phyloP scores from a whole-genome alignment of 202 grass and related monocot species.

The Schoenoplectus tabernaemontani region DNA sequence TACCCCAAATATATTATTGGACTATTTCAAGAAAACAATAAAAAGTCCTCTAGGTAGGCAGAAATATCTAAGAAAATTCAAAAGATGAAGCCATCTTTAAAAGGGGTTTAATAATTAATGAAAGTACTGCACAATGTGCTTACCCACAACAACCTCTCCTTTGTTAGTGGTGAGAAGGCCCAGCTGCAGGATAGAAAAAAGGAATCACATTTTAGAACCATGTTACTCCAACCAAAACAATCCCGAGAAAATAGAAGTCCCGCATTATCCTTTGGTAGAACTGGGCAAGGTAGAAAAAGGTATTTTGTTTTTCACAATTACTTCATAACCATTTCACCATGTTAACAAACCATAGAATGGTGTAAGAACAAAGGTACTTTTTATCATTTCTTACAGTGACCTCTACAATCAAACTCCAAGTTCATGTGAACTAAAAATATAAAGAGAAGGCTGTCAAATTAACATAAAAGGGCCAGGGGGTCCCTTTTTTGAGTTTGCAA shows the following conservation, averaged over 20 bases:
- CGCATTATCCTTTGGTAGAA: no score
- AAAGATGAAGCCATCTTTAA: neutral
- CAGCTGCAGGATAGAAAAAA: constrained; percentile 51
- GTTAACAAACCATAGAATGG: neutral
- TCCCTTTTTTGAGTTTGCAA: neutral
- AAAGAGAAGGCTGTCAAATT: neutral
- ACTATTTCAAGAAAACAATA: no score
- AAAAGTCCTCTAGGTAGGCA: neutral
- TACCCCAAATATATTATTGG: no score
- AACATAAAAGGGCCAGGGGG: neutral
- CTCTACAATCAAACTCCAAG: neutral
- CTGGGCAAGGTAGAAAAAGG: neutral
- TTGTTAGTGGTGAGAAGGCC: constrained; percentile 79
- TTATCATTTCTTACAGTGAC: neutral
- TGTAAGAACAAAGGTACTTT: neutral
- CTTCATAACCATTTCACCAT: neutral
- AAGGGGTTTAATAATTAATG: neutral
- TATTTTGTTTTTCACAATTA: neutral
- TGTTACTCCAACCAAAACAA: neutral
- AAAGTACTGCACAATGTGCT: constrained; percentile 11
- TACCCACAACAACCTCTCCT: constrained; percentile 78
- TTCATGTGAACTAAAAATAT: neutral
- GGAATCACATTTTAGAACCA: neutral
- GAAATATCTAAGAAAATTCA: neutral
- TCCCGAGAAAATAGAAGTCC: neutral